Conservation (phyloP, 805 yeast genomes). For the Ogataea pignaliae region DNA sequence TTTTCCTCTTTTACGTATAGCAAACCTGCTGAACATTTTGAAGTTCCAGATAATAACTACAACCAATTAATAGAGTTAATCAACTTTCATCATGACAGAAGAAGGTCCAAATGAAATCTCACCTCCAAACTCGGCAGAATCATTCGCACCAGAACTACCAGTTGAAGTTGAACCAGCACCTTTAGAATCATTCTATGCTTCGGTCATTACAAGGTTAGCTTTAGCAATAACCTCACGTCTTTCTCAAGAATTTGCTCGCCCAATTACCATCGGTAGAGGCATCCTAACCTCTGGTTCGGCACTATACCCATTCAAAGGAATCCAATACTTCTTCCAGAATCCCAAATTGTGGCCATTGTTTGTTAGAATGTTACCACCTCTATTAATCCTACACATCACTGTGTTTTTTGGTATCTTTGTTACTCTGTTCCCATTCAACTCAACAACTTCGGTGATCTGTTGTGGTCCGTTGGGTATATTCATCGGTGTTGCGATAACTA, state of each 20-base stretch:
- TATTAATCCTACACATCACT: conserved; percentile 16
- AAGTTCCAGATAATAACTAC: too few relatives aligned
- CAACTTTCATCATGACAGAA: too few relatives aligned
- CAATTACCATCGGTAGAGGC: conserved; percentile 15
- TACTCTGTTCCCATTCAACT: conserved; percentile 22
- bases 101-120: too few relatives aligned
- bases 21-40: too few relatives aligned
- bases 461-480: conserved; percentile 28
- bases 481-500: conserved; percentile 19
- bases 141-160: too few relatives aligned
- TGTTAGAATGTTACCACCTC: conserved; percentile 21
- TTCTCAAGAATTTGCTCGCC: conserved; percentile 19
- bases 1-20: too few relatives aligned
- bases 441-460: conserved; percentile 14
- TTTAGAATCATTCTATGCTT: too few relatives aligned
- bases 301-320: conserved; percentile 23
- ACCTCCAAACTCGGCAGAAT: too few relatives aligned
- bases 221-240: conserved; percentile 15
- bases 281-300: conserved; percentile 11
- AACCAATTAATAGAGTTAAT: too few relatives aligned
- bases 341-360: conserved; percentile 25
- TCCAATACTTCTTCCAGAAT: conserved; percentile 21
- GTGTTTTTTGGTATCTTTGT: conserved; percentile 16
- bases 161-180: too few relatives aligned
- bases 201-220: background rate